Evolutionary conservation across 352 stramenopile species (phyloP).

Genomic region (Globisporangium cederbergense): DNA sequence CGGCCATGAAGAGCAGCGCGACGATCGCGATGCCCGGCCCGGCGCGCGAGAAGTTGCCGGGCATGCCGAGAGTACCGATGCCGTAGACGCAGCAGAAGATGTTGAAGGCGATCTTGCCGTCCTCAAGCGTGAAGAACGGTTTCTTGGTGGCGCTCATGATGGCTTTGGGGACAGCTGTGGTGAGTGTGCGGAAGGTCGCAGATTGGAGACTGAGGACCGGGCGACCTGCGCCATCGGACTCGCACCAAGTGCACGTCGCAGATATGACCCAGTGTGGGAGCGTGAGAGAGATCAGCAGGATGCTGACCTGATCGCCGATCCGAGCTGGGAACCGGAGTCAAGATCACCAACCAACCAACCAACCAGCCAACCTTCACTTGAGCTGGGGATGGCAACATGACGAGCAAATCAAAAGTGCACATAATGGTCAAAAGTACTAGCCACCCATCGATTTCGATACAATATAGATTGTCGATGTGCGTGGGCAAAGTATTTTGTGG

Average conservation of each 20-base stretch:
- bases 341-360: not conserved
- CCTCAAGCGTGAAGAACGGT: constrained; percentile 25
- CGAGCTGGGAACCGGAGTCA: not conserved
- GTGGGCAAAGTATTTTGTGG: not conserved
- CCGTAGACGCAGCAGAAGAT: constrained; percentile 24
- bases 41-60: constrained; percentile 25
- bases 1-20: constrained; percentile 29
- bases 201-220: constrained; percentile 1
- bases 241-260: not conserved
- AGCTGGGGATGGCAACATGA: no score
- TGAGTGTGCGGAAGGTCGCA: not conserved
- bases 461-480: not conserved
- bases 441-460: not conserved
- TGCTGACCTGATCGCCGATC: not conserved
- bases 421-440: not conserved
- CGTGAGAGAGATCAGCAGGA: not conserved
- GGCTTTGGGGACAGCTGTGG: not conserved
- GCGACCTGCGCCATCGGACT: not conserved
- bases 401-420: not conserved
- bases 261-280: not conserved
- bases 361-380: no score
- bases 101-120: constrained; percentile 22
- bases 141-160: constrained; percentile 4
- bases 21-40: constrained; percentile 19
- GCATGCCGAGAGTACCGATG: constrained; percentile 32